Base-by-base conservation (phyloP, 139 green algal species). In the Chlorella sorokiniana region DNA sequence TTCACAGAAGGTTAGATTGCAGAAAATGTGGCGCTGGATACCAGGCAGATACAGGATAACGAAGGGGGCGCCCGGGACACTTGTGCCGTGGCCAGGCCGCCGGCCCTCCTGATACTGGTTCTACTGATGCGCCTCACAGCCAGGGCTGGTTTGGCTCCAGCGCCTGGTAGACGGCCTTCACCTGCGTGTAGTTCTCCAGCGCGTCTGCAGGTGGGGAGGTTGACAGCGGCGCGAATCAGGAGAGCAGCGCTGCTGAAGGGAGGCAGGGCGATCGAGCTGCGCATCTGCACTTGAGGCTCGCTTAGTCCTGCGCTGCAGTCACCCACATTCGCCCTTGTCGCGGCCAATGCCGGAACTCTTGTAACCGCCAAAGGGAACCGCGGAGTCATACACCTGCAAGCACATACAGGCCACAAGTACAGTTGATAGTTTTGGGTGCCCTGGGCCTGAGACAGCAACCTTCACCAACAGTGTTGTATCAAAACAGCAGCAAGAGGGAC, bases 141-240 rank as follows among this genome's bases (percentile, higher is more conserved):
- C 78, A 83, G 48, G 52, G 3, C 67, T 69, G 67, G 37, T 69
- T 41, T 27, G 29, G 23, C 27, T 76, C 63, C 67, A 83, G 67
- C 67, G 42, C 35, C 67, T 83, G 78, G 51, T 78, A 77, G 14
- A 83, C 67, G 0, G 67, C 67, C 78, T 83, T 83, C 31, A 88
- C 86, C 87, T 95, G 87, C 33, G 85, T 94, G 91, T 94, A 95
- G 84, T 91, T 81, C 18, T 73, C 56, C 62, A 95, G 82, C 4
- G 87, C 90, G 25, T 93, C 91, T 76, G 92, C 72, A 52, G 40
- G 20, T 11, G 25, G 59, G 22, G 22, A 31, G 9, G 25, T 7
- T 10, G 7, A 31, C 37, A 62, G 48, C 16, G 33, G 45, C 1
- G 70, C 11, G 2, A 59, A 22, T 6, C 9, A 25, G 4, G 8